Evolutionary conservation across 805 yeast species (phyloP), one percentile per base, ranked within the genome.

Genomic region (Ogataea siamensis): DNA sequence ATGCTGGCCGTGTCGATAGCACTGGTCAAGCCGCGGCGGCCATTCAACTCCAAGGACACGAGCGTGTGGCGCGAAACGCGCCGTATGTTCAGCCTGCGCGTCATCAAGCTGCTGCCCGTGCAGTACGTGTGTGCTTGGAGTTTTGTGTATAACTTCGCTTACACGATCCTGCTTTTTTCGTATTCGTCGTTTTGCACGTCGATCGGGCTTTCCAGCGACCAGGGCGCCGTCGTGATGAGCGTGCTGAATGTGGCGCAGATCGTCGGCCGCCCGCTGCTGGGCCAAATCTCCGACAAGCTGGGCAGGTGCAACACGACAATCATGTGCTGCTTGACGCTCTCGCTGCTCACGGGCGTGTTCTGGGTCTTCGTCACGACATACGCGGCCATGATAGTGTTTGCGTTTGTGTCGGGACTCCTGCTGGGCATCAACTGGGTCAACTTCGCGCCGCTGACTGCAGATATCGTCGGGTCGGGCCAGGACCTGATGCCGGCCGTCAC

Each of bases 261-360:
- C 7, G 31, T 74, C 16, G 81, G 81, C 2, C 62, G 82, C 49
- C 78, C 80, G 6, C 5, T 54, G 3, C 62, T 71, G 47, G 82
- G 81, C 0, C 47, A 59, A 3, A 20, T 66, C 1, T 73, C 78
- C 23, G 79, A 73, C 45, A 56, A 52, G 23, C 51, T 57, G 31
- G 82, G 82, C 2, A 63, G 78, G 31, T 57, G 67, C 0, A 76
- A 76, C 50, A 57, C 67, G 12, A 65, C 78, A 4, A 58, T 68
- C 8, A 20, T 59, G 4, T 47, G 63, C 5, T 64, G 73, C 1
- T 13, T 50, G 1, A 40, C 71, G 3, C 44, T 69, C 18, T 57
- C 65, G 2, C 46, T 74, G 0, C 43, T 73, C n/a, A 47, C 63
- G 21, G 66, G 73, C 39, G 67, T 59, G 3, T 73, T 67, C 45